phyloP scores from a whole-genome alignment of 257 asterid genomes.

The Penstemon newberryi region DNA sequence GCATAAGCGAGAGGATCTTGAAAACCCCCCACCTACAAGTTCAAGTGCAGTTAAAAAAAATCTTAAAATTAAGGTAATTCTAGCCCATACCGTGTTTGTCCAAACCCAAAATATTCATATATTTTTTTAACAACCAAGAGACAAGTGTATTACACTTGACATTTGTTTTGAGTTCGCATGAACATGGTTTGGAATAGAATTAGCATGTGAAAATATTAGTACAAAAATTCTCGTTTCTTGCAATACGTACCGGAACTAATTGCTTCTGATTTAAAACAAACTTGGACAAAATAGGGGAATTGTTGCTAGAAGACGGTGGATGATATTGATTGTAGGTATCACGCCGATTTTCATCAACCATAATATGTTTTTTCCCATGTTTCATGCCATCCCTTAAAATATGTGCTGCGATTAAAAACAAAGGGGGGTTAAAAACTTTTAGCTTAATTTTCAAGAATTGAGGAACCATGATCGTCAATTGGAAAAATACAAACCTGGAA shows the following conservation, averaged over 20 bases:
- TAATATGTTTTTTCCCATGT: conserved; percentile 72
- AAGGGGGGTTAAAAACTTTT: conserved; percentile 1
- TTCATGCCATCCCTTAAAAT: conserved; percentile 93
- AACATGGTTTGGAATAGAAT: too few relatives aligned
- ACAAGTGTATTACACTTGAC: too few relatives aligned
- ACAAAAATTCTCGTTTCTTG: conserved; percentile 2
- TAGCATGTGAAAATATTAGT: too few relatives aligned
- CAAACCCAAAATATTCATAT: too few relatives aligned
- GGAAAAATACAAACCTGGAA: conserved; percentile 66
- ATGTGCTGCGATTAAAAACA: conserved; percentile 51
- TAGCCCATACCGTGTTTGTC: too few relatives aligned
- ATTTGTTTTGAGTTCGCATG: neutral
- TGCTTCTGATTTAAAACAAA: conserved; percentile 51
- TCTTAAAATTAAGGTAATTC: neutral
- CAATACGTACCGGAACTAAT: conserved; percentile 59
- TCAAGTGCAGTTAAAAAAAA: conserved; percentile 3
- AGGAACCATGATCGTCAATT: conserved; percentile 1
- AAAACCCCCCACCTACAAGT: conserved; percentile 66
- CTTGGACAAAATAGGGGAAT: conserved; percentile 36
- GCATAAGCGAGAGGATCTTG: conserved; percentile 82
- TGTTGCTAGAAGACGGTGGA: conserved; percentile 42
- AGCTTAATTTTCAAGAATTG: neutral
- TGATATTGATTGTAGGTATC: conserved; percentile 67
- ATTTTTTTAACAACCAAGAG: too few relatives aligned
- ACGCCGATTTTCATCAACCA: conserved; percentile 78